Evolutionary conservation across 345 rosid species (phyloP), one percentile per base, ranked within the genome.

Genomic region (Citrus sp.): DNA sequence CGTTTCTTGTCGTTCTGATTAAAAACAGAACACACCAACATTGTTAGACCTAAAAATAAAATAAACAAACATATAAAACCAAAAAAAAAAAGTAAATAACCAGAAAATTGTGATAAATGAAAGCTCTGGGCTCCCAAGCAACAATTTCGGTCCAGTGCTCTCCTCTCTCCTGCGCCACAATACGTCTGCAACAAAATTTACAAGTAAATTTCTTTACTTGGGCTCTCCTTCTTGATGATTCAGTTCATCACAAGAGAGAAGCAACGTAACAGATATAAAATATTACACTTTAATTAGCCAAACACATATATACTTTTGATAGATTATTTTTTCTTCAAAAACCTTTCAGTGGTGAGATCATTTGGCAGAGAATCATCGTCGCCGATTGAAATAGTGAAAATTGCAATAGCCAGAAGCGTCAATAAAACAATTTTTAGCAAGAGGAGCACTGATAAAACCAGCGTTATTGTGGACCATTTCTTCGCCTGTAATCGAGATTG

Each of bases 41-140:
- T 18, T 30, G 6, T 5, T 24, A 71, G 25, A 66, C 46, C 46
- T 24, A 18, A 18, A 30, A 18, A 6, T 72, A 70, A 7, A 32
- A 27, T 0, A 67, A 67, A 9, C 34, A n/a, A 37, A 37, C 40
- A 37, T 37, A 37, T 37, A 37, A 7, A 6, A 37, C 40, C 0
- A 1, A 6, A 7, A 37, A 37, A 37, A 37, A 0, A 64, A 38
- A 21, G 34, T 82, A 5, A 83, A 92, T 79, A 70, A 93, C 99
- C 97, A 95, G 83, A 81, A 95, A 93, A 82, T 86, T 89, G 46
- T 93, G 99, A 83, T 92, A 93, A 61, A 95, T 58, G 77, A 87
- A 89, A 78, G 98, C 96, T 76, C 98, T 84, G 18, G 99, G 99
- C 84, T 93, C 97, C 97, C 98, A 93, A 21, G 99, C 88, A 66